Evolutionary conservation across 2,329 filamentous ascomycete genomes (phyloP).

Genomic region (Ambrosiella beaveri): DNA sequence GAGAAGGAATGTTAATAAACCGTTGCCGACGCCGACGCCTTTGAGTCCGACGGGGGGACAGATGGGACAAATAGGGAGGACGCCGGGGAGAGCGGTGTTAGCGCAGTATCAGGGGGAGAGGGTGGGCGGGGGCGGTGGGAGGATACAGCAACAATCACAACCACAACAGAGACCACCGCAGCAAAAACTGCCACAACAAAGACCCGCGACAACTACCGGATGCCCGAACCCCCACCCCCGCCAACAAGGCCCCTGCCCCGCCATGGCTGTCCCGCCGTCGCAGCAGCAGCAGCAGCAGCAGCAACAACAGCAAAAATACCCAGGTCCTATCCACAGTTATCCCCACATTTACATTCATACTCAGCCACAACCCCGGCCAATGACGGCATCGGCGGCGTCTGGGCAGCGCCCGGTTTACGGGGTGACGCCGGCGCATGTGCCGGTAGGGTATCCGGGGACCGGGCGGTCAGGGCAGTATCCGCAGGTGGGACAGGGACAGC

Average conservation of each 20-base stretch:
- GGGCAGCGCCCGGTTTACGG: neutral
- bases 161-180: neutral
- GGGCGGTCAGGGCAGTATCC: neutral
- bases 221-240: neutral
- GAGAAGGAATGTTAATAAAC: neutral
- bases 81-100: neutral
- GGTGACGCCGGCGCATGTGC: neutral
- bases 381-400: neutral
- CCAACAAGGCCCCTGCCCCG: neutral
- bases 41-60: neutral
- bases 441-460: neutral
- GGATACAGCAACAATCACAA: neutral
- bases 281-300: neutral
- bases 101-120: slow-evolving; percentile 1
- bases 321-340: too few species aligned
- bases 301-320: neutral
- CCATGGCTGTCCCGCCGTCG: neutral
- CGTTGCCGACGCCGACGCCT: neutral
- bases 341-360: too few species aligned
- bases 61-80: neutral
- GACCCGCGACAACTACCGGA: neutral
- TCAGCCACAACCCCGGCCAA: neutral
- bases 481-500: neutral
- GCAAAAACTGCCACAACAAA: neutral
- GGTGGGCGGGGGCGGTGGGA: neutral